Percentiles rank a stretch among this genome's conserved stretches.
Conservation (phyloP, 352 stramenopile species). For the Peronospora farinosa region DNA sequence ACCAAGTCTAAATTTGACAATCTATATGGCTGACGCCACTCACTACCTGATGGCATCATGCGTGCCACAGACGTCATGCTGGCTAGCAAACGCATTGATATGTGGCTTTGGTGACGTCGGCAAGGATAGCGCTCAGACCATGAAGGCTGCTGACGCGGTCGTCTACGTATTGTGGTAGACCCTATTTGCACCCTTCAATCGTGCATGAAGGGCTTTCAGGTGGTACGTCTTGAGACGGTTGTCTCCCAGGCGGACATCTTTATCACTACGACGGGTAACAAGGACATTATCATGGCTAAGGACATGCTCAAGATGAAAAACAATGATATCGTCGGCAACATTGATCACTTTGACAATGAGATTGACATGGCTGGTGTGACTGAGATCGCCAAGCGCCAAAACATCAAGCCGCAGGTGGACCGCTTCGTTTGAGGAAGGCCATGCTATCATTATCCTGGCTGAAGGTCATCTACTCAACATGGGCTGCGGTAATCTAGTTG, state of each 20-base stretch:
- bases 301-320: conserved; percentile 99
- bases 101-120: conserved; percentile 98
- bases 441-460: conserved; percentile 95
- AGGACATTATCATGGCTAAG: conserved; percentile 96
- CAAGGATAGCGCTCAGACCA: conserved; percentile 95
- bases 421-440: conserved; percentile 93
- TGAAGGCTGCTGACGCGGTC: conserved; percentile 94
- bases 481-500: too few species aligned
- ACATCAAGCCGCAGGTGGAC: conserved; percentile 99
- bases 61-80: conserved; percentile 99
- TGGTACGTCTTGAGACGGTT: conserved; percentile 91
- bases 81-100: conserved; percentile 96
- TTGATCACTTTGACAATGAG: conserved; percentile 99
- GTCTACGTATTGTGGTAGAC: conserved; percentile 98
- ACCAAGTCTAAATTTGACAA: conserved; percentile 99
- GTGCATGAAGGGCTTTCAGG: conserved; percentile 97
- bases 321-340: conserved; percentile 99
- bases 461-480: conserved; percentile 43
- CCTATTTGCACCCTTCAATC: conserved; percentile 98
- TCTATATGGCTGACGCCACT: conserved; percentile 98
- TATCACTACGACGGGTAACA: conserved; percentile 99
- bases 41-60: conserved; percentile 97
- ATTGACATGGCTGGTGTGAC: conserved; percentile 96
- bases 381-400: conserved; percentile 87
- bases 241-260: conserved; percentile 93